These are phyloP conservation scores for Hypseocharis bilobata DNA, from an alignment of 441 rosid species.

Conservation along the genomic window DNA sequence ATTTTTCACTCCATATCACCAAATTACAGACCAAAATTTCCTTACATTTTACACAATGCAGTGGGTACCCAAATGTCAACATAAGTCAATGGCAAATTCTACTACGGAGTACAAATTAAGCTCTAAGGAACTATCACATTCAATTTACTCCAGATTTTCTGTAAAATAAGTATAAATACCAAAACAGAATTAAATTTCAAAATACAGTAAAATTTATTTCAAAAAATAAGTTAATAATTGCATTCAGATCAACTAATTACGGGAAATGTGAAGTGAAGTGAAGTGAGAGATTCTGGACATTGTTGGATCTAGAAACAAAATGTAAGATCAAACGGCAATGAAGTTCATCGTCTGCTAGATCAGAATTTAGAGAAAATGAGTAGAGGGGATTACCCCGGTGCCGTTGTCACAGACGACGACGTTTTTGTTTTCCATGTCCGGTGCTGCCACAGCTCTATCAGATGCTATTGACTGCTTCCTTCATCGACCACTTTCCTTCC, in stretches of 20 bases:
- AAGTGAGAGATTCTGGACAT: not conserved
- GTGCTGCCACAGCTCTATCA: not conserved
- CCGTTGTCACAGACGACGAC: slow-evolving; percentile 95
- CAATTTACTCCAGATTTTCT: not conserved
- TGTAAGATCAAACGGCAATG: not conserved
- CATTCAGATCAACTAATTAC: not conserved
- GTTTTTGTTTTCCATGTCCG: slow-evolving; percentile 61
- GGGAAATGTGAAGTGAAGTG: not conserved
- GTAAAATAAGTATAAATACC: no score
- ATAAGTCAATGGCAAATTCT: not conserved
- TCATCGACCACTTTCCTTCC: slow-evolving; percentile 9
- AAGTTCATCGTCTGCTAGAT: not conserved
- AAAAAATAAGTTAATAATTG: no score
- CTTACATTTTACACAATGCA: not conserved
- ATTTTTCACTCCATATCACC: not conserved
- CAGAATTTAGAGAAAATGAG: not conserved
- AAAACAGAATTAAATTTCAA: not conserved
- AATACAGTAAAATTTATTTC: no score
- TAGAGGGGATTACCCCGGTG: slow-evolving; percentile 53
- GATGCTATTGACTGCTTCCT: not conserved
- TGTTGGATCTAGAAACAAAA: not conserved
- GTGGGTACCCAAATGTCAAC: not conserved
- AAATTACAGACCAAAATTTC: not conserved
- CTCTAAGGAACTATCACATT: not conserved
- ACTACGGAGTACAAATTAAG: not conserved